phyloP scores from a whole-genome alignment of 2,329 filamentous ascomycete species.

The Elsinoe australis region DNA sequence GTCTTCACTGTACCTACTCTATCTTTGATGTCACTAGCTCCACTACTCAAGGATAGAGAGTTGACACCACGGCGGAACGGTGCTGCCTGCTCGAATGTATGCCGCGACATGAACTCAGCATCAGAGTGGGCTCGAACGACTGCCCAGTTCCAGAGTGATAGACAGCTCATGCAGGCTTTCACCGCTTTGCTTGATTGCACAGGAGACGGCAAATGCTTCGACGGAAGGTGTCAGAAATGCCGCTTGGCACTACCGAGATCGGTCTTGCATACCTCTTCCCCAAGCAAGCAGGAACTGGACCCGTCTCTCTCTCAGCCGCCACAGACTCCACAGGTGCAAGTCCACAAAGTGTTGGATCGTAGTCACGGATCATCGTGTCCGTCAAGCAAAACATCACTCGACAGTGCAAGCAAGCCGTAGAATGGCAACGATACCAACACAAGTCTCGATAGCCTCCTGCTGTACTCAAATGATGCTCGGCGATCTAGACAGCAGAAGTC shows the following conservation, averaged over 20 bases:
- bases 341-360: no score
- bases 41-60: no score
- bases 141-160: not conserved
- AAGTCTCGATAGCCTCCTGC: not conserved
- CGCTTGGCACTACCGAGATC: not conserved
- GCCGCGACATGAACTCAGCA: no score
- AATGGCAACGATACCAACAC: not conserved
- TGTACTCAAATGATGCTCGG: not conserved
- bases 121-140: no score
- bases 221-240: conserved; percentile 8
- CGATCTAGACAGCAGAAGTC: not conserved
- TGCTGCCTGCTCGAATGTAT: no score
- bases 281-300: no score
- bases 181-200: not conserved
- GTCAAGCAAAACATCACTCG: not conserved
- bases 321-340: no score
- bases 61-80: no score
- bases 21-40: no score
- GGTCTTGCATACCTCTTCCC: no score
- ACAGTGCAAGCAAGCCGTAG: not conserved
- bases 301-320: no score
- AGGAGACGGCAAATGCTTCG: not conserved
- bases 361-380: not conserved
- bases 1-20: conserved; percentile 6
- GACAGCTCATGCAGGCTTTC: not conserved